Conservation (phyloP, 2,329 filamentous ascomycete genomes). For the Drechslerella dactyloides region DNA sequence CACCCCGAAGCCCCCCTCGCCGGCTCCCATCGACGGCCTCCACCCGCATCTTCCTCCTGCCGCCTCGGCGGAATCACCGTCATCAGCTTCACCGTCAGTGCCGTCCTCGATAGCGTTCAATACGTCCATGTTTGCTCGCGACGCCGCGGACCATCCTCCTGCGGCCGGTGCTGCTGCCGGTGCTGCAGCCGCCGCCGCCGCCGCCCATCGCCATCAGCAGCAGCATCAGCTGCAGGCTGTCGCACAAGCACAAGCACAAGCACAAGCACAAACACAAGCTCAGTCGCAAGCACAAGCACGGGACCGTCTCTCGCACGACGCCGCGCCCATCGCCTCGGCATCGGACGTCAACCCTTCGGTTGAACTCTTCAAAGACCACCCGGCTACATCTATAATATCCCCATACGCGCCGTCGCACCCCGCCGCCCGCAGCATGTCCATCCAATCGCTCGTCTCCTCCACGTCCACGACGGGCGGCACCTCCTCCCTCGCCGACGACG, state of each 20-base stretch:
- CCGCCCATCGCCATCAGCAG: slow-evolving; percentile 15
- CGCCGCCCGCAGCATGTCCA: slow-evolving; percentile 47
- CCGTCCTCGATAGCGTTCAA: slow-evolving; percentile 23
- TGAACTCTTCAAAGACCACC: slow-evolving; percentile 2
- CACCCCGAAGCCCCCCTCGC: slow-evolving; percentile 40
- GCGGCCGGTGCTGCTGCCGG: too few relatives aligned
- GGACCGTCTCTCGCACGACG: slow-evolving; percentile 12
- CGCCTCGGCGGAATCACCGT: slow-evolving; percentile 5
- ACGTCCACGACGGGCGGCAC: slow-evolving; percentile 17
- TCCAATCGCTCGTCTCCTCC: slow-evolving; percentile 43
- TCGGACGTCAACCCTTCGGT: slow-evolving; percentile 12
- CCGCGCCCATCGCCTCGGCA: slow-evolving; percentile 23
- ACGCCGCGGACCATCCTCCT: slow-evolving; percentile 11
- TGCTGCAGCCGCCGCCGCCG: too few relatives aligned
- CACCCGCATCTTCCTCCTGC: slow-evolving; percentile 2
- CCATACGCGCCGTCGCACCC: slow-evolving; percentile 3
- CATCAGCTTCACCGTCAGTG: slow-evolving; percentile 4
- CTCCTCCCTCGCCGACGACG: slow-evolving; percentile 46
- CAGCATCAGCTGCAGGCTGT: slow-evolving; percentile 4
- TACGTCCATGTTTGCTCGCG: slow-evolving; percentile 38
- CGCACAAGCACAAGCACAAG: slow-evolving; percentile 18
- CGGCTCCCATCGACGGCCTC: slow-evolving; percentile 9
- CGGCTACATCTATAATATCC: slow-evolving; percentile 1
- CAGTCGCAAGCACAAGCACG: slow-evolving; percentile 16
- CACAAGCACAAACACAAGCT: slow-evolving; percentile 24